Evolutionary conservation across 2,329 filamentous ascomycete genomes (phyloP).

Genomic region (Xylariaceae sp.): DNA sequence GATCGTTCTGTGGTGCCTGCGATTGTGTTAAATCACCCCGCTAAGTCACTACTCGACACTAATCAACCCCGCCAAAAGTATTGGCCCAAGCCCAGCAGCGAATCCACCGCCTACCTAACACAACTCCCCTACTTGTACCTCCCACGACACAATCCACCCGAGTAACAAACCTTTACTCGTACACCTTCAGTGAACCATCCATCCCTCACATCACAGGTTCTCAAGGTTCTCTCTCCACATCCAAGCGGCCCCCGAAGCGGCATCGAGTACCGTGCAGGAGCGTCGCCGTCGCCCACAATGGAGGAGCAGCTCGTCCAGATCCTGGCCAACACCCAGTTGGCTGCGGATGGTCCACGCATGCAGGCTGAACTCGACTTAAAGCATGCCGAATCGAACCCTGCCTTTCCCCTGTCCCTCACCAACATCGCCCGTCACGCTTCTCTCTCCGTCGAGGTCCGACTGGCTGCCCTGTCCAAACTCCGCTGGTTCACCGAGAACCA

Average conservation of each 20-base stretch:
- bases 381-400: conserved; percentile 60
- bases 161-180: too few species aligned
- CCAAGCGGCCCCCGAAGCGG: background rate
- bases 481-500: conserved; percentile 78
- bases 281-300: conserved; percentile 47
- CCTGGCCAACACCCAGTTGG: conserved; percentile 77
- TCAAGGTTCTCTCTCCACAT: background rate
- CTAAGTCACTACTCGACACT: background rate
- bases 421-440: conserved; percentile 74
- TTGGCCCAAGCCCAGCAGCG: background rate
- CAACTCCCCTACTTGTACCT: background rate
- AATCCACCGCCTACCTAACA: background rate
- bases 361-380: conserved; percentile 80
- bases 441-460: conserved; percentile 69
- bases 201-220: background rate
- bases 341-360: conserved; percentile 71
- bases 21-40: background rate
- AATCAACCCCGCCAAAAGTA: background rate
- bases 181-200: background rate
- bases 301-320: conserved; percentile 88
- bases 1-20: background rate
- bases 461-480: conserved; percentile 73
- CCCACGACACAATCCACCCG: too few species aligned
- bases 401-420: conserved; percentile 73
- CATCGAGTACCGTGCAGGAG: conserved; percentile 1